phyloP scores from a whole-genome alignment of 2,329 filamentous ascomycete genomes.

The Cytospora leucostoma region DNA sequence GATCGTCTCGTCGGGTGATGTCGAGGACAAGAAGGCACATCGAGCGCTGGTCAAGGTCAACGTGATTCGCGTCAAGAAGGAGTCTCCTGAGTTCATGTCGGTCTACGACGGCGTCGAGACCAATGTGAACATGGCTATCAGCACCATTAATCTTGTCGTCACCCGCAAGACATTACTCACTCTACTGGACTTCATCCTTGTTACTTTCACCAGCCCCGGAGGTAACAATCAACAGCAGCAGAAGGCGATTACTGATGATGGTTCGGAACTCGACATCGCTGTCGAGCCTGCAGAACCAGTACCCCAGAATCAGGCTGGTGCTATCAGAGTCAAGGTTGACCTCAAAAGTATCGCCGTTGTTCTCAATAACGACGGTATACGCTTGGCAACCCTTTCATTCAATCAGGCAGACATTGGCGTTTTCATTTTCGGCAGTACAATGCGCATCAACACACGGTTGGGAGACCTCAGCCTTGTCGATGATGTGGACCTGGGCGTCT shows the following conservation, averaged over 20 bases:
- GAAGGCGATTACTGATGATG: conserved; percentile 43
- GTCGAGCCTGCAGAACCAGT: conserved; percentile 40
- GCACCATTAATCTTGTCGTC: conserved; percentile 94
- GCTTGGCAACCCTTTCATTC: conserved; percentile 87
- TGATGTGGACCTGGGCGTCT: conserved; percentile 88
- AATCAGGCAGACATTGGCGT: conserved; percentile 91
- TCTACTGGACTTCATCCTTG: conserved; percentile 87
- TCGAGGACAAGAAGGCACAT: conserved; percentile 71
- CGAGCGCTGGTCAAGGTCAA: conserved; percentile 86
- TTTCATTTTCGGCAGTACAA: conserved; percentile 80
- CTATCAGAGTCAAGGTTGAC: conserved; percentile 91
- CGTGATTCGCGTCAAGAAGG: conserved; percentile 83
- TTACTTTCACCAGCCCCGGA: conserved; percentile 76
- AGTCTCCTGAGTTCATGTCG: conserved; percentile 90
- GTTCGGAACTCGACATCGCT: conserved; percentile 42
- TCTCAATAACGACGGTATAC: conserved; percentile 95
- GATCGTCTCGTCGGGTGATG: conserved; percentile 83
- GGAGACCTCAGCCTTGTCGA: conserved; percentile 89
- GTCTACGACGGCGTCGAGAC: conserved; percentile 92
- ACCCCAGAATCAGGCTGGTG: conserved; percentile 55
- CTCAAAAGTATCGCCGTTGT: conserved; percentile 92
- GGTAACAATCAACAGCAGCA: conserved; percentile 37
- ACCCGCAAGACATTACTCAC: conserved; percentile 92
- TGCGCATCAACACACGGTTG: conserved; percentile 83
- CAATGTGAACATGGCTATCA: conserved; percentile 86